Evolutionary conservation across 371 early-diverging fungal genomes (phyloP).

Genomic region (Mortierella sp.): DNA sequence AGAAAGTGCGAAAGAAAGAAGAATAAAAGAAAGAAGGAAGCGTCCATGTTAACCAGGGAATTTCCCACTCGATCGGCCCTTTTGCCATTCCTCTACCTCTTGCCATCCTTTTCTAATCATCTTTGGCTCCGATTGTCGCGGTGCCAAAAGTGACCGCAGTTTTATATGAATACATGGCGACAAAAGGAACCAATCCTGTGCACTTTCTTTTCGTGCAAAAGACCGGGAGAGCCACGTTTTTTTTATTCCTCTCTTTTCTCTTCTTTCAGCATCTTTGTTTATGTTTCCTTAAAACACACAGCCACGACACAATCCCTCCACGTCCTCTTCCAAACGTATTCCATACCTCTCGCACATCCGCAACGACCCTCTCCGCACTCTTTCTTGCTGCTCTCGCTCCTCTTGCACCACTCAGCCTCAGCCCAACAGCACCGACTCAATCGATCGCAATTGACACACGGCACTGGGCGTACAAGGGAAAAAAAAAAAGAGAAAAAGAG

Average conservation of each 20-base stretch:
- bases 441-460: neutral
- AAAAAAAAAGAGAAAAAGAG: neutral
- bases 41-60: no score
- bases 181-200: neutral
- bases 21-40: no score
- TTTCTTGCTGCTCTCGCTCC: neutral
- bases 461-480: neutral
- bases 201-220: neutral
- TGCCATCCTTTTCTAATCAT: neutral
- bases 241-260: neutral
- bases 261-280: neutral
- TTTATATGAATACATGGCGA: no score
- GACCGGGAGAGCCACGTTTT: conserved; percentile 1
- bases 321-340: no score
- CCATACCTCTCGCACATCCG: no score
- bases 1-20: no score
- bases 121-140: neutral
- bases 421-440: neutral
- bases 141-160: no score
- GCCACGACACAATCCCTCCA: conserved; percentile 1
- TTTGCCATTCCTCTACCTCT: neutral
- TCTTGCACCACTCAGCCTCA: conserved; percentile 3
- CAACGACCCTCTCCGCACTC: no score
- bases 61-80: no score
- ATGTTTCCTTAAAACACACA: conserved; percentile 1